Evolutionary conservation across 2,329 filamentous ascomycete genomes (phyloP).

Genomic region (Xylariomycetidae sp.): DNA sequence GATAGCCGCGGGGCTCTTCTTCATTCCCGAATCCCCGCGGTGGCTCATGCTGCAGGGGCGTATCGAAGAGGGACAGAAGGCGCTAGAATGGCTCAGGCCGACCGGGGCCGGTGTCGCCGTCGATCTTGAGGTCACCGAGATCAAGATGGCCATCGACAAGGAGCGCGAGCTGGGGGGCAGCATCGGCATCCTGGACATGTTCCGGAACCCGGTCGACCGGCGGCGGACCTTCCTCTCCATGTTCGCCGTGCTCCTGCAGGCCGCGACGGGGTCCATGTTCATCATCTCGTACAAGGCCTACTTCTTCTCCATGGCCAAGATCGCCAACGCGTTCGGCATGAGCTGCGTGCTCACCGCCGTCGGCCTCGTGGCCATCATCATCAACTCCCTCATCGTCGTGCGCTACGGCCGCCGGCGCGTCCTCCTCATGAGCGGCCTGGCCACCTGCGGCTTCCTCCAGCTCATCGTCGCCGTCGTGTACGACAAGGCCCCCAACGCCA

Average conservation of each 20-base stretch:
- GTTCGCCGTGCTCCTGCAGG: slow-evolving; percentile 37
- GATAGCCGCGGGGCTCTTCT: slow-evolving; percentile 27
- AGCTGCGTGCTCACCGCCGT: slow-evolving; percentile 44
- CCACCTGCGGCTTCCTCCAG: slow-evolving; percentile 44
- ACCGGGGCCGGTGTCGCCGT: slow-evolving; percentile 22
- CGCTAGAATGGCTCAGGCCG: slow-evolving; percentile 32
- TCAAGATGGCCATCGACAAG: slow-evolving; percentile 28
- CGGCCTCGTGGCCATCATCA: slow-evolving; percentile 43
- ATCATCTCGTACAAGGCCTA: slow-evolving; percentile 46
- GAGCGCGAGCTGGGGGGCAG: slow-evolving; percentile 30
- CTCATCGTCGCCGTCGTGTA: slow-evolving; percentile 46
- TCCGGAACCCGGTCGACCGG: slow-evolving; percentile 39
- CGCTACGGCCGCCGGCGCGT: slow-evolving; percentile 43
- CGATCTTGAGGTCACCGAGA: slow-evolving; percentile 29
- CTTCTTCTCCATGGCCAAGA: slow-evolving; percentile 50
- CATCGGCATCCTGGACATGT: slow-evolving; percentile 36
- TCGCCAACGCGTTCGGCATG: slow-evolving; percentile 46
- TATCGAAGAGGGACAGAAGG: slow-evolving; percentile 27
- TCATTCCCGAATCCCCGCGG: slow-evolving; percentile 29
- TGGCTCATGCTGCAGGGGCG: slow-evolving; percentile 25
- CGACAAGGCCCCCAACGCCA: slow-evolving; percentile 29
- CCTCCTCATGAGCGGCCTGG: slow-evolving; percentile 42
- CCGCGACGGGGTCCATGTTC: slow-evolving; percentile 41
- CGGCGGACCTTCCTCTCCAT: slow-evolving; percentile 37
- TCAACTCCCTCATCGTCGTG: slow-evolving; percentile 44